Conservation (phyloP, 192 early-diverging fungal genomes). For the Coemansia sp. region DNA sequence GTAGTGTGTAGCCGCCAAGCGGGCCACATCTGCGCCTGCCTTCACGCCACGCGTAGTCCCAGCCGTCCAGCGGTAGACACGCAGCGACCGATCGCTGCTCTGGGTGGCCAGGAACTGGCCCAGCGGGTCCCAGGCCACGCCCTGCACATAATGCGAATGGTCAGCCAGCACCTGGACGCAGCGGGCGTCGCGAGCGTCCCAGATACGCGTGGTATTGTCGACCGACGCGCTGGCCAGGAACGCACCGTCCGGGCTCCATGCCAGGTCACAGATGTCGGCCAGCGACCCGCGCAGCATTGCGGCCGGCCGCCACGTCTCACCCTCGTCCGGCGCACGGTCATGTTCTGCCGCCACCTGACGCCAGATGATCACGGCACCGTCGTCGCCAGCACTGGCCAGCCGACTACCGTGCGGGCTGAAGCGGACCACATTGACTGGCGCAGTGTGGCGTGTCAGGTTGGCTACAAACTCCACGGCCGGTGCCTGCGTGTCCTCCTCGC, state of each 20-base stretch:
- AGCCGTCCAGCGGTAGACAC: slow-evolving; percentile 41
- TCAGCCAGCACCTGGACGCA: slow-evolving; percentile 72
- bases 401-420: slow-evolving; percentile 70
- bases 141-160: slow-evolving; percentile 94
- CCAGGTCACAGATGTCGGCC: slow-evolving; percentile 84
- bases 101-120: slow-evolving; percentile 83
- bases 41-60: slow-evolving; percentile 5
- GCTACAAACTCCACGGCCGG: slow-evolving; percentile 72
- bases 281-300: slow-evolving; percentile 68
- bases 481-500: slow-evolving; percentile 14
- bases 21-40: slow-evolving; percentile 13
- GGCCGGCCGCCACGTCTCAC: slow-evolving; percentile 72
- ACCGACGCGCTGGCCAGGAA: slow-evolving; percentile 80
- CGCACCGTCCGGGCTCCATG: slow-evolving; percentile 84
- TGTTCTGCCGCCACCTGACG: too few relatives aligned
- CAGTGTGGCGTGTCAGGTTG: slow-evolving; percentile 76
- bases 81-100: slow-evolving; percentile 78
- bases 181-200: slow-evolving; percentile 66
- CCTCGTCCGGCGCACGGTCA: slow-evolving; percentile 40
- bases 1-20: slow-evolving; percentile 24
- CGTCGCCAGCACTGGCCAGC: slow-evolving; percentile 88
- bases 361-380: slow-evolving; percentile 87
- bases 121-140: slow-evolving; percentile 92
- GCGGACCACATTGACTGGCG: slow-evolving; percentile 88
- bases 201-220: slow-evolving; percentile 83